phyloP scores from a whole-genome alignment of 345 rosid species.

The Conringia planisiliqua region DNA sequence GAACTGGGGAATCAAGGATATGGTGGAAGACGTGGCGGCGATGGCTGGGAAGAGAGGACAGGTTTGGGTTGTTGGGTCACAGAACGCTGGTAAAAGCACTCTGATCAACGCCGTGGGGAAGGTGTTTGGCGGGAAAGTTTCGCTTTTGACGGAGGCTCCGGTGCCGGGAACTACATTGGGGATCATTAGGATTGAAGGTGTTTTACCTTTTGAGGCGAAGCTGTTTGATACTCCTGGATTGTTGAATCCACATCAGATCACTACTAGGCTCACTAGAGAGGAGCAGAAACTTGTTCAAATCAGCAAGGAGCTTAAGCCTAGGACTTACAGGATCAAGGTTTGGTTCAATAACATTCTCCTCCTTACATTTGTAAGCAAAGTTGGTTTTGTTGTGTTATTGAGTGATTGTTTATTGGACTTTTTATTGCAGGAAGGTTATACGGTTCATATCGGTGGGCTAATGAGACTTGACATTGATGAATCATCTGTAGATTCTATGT shows the following conservation, averaged over 20 bases:
- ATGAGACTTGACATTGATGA: conserved; percentile 85
- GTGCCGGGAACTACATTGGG: conserved; percentile 93
- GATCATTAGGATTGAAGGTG: conserved; percentile 76
- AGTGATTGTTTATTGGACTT: conserved; percentile 4
- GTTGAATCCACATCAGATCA: conserved; percentile 78
- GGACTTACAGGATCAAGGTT: conserved; percentile 93
- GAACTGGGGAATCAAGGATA: conserved; percentile 80
- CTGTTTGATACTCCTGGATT: conserved; percentile 90
- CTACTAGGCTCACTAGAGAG: conserved; percentile 78
- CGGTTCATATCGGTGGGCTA: conserved; percentile 83
- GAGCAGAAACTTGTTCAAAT: conserved; percentile 87
- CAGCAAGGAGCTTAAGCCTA: conserved; percentile 77
- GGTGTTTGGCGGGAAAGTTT: conserved; percentile 48
- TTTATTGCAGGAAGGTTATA: conserved; percentile 64
- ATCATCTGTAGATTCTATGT: conserved; percentile 64
- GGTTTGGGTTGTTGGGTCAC: conserved; percentile 91
- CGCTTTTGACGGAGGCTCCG: conserved; percentile 83
- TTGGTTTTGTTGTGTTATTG: background rate
- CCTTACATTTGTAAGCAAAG: background rate
- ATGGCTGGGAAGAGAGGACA: conserved; percentile 83
- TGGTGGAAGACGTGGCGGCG: conserved; percentile 65
- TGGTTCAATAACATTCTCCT: background rate
- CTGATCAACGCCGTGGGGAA: conserved; percentile 73
- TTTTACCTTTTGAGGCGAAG: conserved; percentile 74
- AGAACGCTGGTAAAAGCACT: conserved; percentile 91